A percentile compares a stretch with the other conserved stretches of the same genome.
Evolutionary conservation across 805 yeast genomes (phyloP).

Genomic region (Priceomyces medius): DNA sequence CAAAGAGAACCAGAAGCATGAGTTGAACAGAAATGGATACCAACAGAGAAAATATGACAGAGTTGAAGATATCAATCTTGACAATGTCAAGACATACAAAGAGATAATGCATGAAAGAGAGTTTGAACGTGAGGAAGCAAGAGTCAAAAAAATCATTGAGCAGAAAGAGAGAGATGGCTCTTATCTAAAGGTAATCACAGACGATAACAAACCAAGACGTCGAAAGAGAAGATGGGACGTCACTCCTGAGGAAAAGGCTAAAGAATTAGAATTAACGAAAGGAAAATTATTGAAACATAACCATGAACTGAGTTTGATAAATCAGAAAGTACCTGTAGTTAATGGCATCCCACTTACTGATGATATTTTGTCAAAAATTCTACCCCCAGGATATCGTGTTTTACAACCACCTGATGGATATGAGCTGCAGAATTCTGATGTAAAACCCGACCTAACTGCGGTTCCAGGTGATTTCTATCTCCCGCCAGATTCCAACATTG

Average conservation of each 20-base stretch:
- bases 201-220: slow-evolving; percentile 3
- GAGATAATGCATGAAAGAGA: slow-evolving; percentile 43
- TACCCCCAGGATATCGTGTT: slow-evolving; percentile 53
- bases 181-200: not conserved
- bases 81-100: slow-evolving; percentile 34
- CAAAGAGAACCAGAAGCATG: slow-evolving; percentile 16
- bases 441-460: slow-evolving; percentile 36
- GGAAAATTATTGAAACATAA: not conserved
- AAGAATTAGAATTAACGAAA: not conserved
- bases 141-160: slow-evolving; percentile 23
- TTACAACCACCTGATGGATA: slow-evolving; percentile 45
- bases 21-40: slow-evolving; percentile 25
- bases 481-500: slow-evolving; percentile 46
- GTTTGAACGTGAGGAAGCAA: slow-evolving; percentile 34
- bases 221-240: slow-evolving; percentile 49
- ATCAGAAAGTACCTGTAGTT: slow-evolving; percentile 24
- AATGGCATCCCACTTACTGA: slow-evolving; percentile 41
- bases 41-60: slow-evolving; percentile 27
- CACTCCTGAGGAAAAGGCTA: slow-evolving; percentile 31
- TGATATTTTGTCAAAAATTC: slow-evolving; percentile 44
- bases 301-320: not conserved
- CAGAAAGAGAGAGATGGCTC: slow-evolving; percentile 15
- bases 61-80: slow-evolving; percentile 23
- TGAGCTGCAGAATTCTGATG: slow-evolving; percentile 23
- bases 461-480: slow-evolving; percentile 40